Conservation (phyloP, 1,139 yeast genomes). For the Candida sp. region DNA sequence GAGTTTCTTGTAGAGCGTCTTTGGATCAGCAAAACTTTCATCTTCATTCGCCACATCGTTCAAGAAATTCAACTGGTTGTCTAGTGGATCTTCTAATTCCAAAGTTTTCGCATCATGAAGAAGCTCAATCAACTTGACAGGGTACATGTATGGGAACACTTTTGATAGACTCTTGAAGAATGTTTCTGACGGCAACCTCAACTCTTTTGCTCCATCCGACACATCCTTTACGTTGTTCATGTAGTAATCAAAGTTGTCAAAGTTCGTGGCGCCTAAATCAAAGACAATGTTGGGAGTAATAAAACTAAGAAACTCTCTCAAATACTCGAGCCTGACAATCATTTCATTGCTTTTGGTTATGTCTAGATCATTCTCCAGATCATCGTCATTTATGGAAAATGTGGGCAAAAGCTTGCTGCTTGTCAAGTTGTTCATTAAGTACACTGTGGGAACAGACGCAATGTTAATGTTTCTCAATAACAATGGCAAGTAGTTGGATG, state of each 20-base stretch:
- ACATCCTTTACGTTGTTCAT: conserved; percentile 6
- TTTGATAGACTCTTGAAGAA: conserved; percentile 18
- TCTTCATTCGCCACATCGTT: conserved; percentile 42
- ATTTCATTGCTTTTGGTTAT: conserved; percentile 33
- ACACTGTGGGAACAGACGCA: conserved; percentile 58
- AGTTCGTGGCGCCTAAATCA: conserved; percentile 35
- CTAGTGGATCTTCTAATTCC: conserved; percentile 25
- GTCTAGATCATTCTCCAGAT: conserved; percentile 34
- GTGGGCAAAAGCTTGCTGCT: conserved; percentile 22
- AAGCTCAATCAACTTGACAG: conserved; percentile 36
- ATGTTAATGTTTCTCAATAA: conserved; percentile 65
- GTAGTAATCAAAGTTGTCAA: conserved; percentile 18
- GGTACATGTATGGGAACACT: conserved; percentile 39
- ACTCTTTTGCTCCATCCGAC: background rate
- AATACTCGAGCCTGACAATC: conserved; percentile 28
- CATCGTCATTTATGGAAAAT: conserved; percentile 42
- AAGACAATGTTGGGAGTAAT: conserved; percentile 40
- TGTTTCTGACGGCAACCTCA: conserved; percentile 4
- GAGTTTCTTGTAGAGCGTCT: conserved; percentile 28
- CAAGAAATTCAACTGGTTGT: conserved; percentile 40
- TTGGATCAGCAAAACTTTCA: conserved; percentile 33
- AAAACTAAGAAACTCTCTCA: conserved; percentile 38
- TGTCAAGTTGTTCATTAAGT: conserved; percentile 40
- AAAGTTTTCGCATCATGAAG: conserved; percentile 26
- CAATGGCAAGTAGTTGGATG: conserved; percentile 65